Evolutionary conservation across 306 rosid genomes (phyloP).

Genomic region (Lablab purpureus): DNA sequence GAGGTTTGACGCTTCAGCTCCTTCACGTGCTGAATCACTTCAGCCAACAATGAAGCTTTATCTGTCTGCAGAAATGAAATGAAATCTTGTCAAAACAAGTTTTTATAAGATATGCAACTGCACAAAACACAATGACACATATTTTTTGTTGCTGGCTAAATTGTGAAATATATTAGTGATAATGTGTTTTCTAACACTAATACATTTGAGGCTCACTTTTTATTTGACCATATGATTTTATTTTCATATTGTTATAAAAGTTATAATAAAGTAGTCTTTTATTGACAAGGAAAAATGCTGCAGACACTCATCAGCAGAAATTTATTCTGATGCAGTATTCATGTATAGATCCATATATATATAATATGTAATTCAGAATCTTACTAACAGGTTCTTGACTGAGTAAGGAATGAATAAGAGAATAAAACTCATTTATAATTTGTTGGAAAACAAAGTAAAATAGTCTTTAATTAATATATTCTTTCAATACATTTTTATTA

Average conservation of each 20-base stretch:
- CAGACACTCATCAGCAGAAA: background rate
- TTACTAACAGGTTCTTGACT: too few relatives aligned
- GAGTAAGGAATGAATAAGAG: too few relatives aligned
- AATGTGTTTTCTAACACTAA: background rate
- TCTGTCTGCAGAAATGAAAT: constrained; percentile 63
- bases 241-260: background rate
- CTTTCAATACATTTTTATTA: too few relatives aligned
- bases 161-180: background rate
- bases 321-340: background rate
- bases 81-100: background rate
- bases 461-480: too few relatives aligned
- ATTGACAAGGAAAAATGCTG: background rate
- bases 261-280: background rate
- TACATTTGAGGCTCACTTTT: background rate
- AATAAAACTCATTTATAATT: too few relatives aligned
- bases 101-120: too few relatives aligned
- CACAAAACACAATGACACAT: background rate
- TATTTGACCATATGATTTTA: background rate
- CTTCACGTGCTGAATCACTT: constrained; percentile 89
- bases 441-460: too few relatives aligned
- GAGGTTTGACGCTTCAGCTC: constrained; percentile 87
- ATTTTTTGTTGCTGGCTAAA: background rate
- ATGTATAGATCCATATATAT: background rate
- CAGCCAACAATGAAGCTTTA: constrained; percentile 86
- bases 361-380: too few relatives aligned